Conservation (phyloP, 176 grass and related monocot species). For the sorghum (Sorghum bicolor) region Sorghum_bicolor_NCBIv3 NC_012879.2:52036001-52036500, state of each 20-base stretch:
- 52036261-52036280: slow-evolving; percentile 45
- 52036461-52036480: not conserved
- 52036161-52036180: slow-evolving; percentile 99
- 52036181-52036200: slow-evolving; percentile 98
- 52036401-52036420: not conserved
- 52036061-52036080: slow-evolving; percentile 94
- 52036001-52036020: not conserved
- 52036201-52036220: slow-evolving; percentile 41
- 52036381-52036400: not conserved
- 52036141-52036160: slow-evolving; percentile 88
- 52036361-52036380: slow-evolving; percentile 28
- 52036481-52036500: not conserved
- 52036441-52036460: not conserved
- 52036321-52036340: slow-evolving; percentile 47
- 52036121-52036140: slow-evolving; percentile 43
- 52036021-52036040: slow-evolving; percentile 93
- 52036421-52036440: not conserved
- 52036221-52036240: slow-evolving; percentile 55
- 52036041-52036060: slow-evolving; percentile 93
- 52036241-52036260: slow-evolving; percentile 57
- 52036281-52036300: slow-evolving; percentile 37
- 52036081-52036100: slow-evolving; percentile 73
- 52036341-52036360: slow-evolving; percentile 47
- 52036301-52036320: slow-evolving; percentile 29
- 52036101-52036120: slow-evolving; percentile 48